These are phyloP conservation scores for Melocanna baccifera DNA, from an alignment of 176 grass and related monocot genomes.

Conservation along the genomic window DNA sequence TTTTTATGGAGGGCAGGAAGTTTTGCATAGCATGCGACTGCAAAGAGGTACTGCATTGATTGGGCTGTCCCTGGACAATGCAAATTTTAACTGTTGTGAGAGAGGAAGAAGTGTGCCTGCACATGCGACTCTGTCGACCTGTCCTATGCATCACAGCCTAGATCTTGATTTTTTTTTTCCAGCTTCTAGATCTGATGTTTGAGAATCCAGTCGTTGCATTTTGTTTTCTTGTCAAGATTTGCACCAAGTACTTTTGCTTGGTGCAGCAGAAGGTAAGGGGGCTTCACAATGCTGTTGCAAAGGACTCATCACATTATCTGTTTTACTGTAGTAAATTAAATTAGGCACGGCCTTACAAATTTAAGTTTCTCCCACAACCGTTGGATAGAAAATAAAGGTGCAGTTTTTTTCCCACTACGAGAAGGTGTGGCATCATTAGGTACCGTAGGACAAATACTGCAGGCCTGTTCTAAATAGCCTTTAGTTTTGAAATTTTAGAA, in stretches of 20 bases:
- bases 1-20: constrained; percentile 1
- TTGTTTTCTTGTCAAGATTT: not conserved
- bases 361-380: not conserved
- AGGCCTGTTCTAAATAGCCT: too few relatives aligned
- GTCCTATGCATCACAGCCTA: not conserved
- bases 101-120: not conserved
- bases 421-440: not conserved
- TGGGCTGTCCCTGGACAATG: not conserved
- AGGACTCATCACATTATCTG: not conserved
- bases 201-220: not conserved
- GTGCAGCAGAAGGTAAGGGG: not conserved
- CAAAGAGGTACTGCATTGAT: constrained; percentile 26
- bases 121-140: not conserved
- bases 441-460: not conserved
- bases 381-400: too few relatives aligned
- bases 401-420: too few relatives aligned
- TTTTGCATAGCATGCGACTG: not conserved
- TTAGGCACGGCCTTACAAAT: not conserved
- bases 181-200: constrained; percentile 1
- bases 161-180: not conserved
- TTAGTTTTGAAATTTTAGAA: too few relatives aligned
- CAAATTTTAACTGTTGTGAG: not conserved
- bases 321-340: not conserved
- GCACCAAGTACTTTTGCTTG: not conserved
- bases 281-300: not conserved